Evolutionary conservation across 1,284 basidiomycete species (phyloP), one percentile per base, ranked within the genome.

Genomic region (Pterulicium gracile): DNA sequence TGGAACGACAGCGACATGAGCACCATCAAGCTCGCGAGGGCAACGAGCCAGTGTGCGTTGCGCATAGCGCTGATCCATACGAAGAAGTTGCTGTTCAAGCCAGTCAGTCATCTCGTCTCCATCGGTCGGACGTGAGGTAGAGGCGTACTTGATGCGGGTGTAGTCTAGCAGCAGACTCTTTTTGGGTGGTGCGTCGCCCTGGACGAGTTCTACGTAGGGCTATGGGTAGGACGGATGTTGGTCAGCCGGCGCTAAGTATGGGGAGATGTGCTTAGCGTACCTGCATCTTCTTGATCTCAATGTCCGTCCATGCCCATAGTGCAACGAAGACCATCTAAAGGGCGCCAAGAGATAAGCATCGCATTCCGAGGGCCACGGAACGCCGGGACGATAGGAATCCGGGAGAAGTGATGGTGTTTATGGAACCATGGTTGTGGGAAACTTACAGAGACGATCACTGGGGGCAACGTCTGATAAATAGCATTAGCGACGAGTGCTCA

Each of bases 131-230:
- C n/a, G n/a, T n/a, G n/a, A n/a, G 27, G 27, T 32, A n/a, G 27
- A 32, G 27, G 27, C 64, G 15, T 47, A 72, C 70, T 70, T 72
- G 13, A 58, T 61, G n/a, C 71, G 63, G 1, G 72, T 75, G 50
- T 77, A 76, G 54, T 77, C 73, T 14, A 77, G 55, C 4, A 76
- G 55, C 10, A 76, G 58, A 56, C 69, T 71, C 7, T 66, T 64
- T 45, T 73, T 61, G 2, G 73, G 66, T 0, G 70, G 70, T 0
- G 73, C 68, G 48, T 75, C 66, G 0, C 74, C 73, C 43, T 72
- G 69, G 3, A 70, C 69, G 3, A 77, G 66, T 50, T 76, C 73
- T n/a, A 77, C 66, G 54, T 75, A 76, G 7, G 73, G 73, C 71
- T 74, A 39, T 1, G 44, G 39, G 41, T 18, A 32, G 18, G 15